Conservation (phyloP, 2,329 filamentous ascomycete species). For the Chaetomium globosum region DNA sequence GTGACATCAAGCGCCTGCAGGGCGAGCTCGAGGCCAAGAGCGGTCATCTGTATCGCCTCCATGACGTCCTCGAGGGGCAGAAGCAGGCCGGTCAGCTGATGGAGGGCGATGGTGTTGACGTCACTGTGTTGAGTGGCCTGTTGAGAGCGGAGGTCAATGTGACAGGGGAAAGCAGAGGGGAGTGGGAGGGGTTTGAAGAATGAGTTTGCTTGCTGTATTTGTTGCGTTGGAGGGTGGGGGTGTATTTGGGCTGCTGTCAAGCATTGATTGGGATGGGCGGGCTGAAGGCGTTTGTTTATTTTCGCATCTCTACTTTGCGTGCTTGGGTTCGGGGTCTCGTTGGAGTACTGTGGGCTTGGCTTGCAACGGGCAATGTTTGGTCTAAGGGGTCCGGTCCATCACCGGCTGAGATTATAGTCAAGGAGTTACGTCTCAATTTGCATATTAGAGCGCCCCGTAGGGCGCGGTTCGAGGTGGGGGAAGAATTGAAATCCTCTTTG, state of each 20-base stretch:
- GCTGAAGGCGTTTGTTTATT: not conserved
- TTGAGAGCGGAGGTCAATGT: conserved; percentile 27
- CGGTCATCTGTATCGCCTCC: conserved; percentile 78
- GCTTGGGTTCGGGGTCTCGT: conserved; percentile 4
- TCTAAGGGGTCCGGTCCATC: not conserved
- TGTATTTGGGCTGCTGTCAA: not conserved
- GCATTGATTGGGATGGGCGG: not conserved
- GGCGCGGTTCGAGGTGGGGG: not conserved
- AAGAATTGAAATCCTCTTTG: not conserved
- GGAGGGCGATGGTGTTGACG: conserved; percentile 64
- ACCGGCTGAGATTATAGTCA: not conserved
- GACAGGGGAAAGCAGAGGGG: not conserved
- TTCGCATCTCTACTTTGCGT: not conserved
- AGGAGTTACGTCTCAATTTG: not conserved
- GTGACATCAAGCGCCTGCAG: conserved; percentile 63
- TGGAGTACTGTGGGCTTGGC: conserved; percentile 4
- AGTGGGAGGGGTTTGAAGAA: conserved; percentile 28
- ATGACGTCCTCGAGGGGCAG: conserved; percentile 82
- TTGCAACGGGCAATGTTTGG: conserved; percentile 2
- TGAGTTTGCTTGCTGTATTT: not conserved
- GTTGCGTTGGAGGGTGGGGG: not conserved
- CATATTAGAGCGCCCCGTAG: not conserved
- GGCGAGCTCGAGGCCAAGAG: conserved; percentile 71
- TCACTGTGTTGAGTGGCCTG: conserved; percentile 61
- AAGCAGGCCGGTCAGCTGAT: conserved; percentile 66